Base-by-base conservation (phyloP, 192 early-diverging fungal genomes). In the Diversispora epigaea region DNA sequence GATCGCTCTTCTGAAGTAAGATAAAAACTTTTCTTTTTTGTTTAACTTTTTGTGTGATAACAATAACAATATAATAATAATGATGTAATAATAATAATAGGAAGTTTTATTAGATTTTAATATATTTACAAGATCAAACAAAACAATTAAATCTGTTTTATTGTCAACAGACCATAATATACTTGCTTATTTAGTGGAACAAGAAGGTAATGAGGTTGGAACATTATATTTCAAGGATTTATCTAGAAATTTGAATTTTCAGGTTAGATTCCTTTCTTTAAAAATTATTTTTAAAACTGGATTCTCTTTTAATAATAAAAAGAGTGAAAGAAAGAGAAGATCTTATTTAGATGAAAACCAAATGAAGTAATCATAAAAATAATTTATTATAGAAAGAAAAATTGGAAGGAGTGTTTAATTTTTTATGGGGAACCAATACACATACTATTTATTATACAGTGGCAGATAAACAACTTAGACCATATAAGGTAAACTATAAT, bases 361-460 rank as follows among this genome's bases (percentile, higher is more conserved):
- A 22, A 25, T 25, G 40, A 62, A 15, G 19, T 19, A 75, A 6
- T 10, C 46, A 39, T 78, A 25, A 17, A n/a, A 69, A 14, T 68
- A 19, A 47, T 70, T 32, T 72, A 71, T 73, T 56, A 45, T 39
- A 71, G 45, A 21, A 43, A 17, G 62, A 66, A 80, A 74, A 70
- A 72, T 75, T 87, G 17, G 76, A 84, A 46, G 81, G 77, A 66
- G 80, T 83, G 11, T 93, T 81, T 74, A 93, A 92, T 71, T 92
- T 91, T 84, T 91, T 91, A 3, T 89, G 88, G 88, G 90, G 88
- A 64, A 89, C 85, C 25, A 77, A 83, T 49, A 79, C 74, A 64
- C 68, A 80, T 52, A 84, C 82, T 65, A 74, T 93, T 11, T 91
- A 87, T 49, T 93, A 92, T 64, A 93, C 91, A 12, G 84, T 91